Percentiles rank a stretch among this genome's conserved stretches.
These are phyloP conservation scores for Flaveria bidentis DNA, from an alignment of 129 eudicot genomes.

Conservation along the genomic window DNA sequence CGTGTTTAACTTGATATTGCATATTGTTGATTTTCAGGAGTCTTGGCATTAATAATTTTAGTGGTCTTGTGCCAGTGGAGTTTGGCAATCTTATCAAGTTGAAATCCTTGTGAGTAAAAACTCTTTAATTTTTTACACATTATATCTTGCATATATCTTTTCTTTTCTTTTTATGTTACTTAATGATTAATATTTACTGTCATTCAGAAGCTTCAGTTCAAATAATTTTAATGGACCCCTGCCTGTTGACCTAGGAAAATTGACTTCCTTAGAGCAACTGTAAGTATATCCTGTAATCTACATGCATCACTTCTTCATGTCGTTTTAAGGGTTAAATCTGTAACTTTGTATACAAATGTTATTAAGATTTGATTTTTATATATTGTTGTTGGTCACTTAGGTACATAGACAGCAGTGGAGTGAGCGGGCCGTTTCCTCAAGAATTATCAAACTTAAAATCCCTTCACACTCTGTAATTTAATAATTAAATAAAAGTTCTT, in stretches of 20 bases:
- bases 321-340: neutral
- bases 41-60: conserved; percentile 69
- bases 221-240: conserved; percentile 59
- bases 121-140: neutral
- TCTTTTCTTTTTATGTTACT: neutral
- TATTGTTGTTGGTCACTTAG: conserved; percentile 34
- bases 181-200: neutral
- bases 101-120: conserved; percentile 56
- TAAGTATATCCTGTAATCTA: conserved; percentile 37
- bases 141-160: neutral
- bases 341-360: neutral
- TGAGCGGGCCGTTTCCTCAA: conserved; percentile 66
- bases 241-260: conserved; percentile 55
- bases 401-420: conserved; percentile 78
- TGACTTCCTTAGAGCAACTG: conserved; percentile 66
- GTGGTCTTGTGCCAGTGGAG: conserved; percentile 57
- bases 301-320: neutral
- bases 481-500: conserved; percentile 9
- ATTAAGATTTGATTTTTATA: conserved; percentile 1
- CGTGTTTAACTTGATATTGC: neutral
- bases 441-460: conserved; percentile 64
- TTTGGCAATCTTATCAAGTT: conserved; percentile 62
- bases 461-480: conserved; percentile 53
- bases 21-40: conserved; percentile 46
- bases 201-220: conserved; percentile 66